Conservation (phyloP, 2,329 filamentous ascomycete species). For the Ceratocystis smalleyi region DNA sequence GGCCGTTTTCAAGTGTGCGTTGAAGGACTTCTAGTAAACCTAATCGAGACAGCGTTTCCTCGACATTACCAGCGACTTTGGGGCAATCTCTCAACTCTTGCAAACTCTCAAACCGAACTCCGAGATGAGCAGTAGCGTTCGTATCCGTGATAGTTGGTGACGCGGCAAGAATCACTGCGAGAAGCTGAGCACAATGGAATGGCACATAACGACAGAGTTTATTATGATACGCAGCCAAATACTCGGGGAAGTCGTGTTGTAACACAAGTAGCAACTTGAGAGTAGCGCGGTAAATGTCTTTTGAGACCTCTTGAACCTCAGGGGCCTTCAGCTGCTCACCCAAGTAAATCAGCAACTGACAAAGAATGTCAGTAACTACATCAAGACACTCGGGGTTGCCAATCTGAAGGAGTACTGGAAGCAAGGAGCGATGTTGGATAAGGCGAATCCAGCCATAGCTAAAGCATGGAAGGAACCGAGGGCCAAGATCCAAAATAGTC, state of each 20-base stretch:
- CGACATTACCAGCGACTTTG: constrained; percentile 47
- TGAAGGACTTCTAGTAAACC: constrained; percentile 47
- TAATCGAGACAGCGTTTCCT: constrained; percentile 35
- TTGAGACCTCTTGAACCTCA: constrained; percentile 52
- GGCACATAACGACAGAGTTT: constrained; percentile 69
- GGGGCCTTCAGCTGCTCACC: constrained; percentile 64
- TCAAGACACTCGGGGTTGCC: constrained; percentile 35
- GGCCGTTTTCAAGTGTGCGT: constrained; percentile 43
- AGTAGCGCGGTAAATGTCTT: constrained; percentile 71
- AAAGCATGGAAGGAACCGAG: constrained; percentile 65
- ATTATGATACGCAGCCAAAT: constrained; percentile 74
- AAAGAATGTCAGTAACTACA: constrained; percentile 65
- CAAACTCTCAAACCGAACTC: constrained; percentile 59
- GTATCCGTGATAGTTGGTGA: constrained; percentile 62
- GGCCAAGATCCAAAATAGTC: constrained; percentile 56
- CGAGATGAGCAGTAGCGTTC: constrained; percentile 55
- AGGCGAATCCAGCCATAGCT: constrained; percentile 72
- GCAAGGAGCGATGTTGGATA: constrained; percentile 69
- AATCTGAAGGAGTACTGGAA: constrained; percentile 55
- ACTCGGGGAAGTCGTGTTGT: constrained; percentile 90
- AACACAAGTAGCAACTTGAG: constrained; percentile 71
- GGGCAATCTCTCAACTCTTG: constrained; percentile 59
- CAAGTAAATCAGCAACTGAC: constrained; percentile 56
- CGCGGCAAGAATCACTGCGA: constrained; percentile 76
- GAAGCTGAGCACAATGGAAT: constrained; percentile 68